phyloP scores from a whole-genome alignment of 2,329 filamentous ascomycete genomes.

The Orbilia oligospora region DNA sequence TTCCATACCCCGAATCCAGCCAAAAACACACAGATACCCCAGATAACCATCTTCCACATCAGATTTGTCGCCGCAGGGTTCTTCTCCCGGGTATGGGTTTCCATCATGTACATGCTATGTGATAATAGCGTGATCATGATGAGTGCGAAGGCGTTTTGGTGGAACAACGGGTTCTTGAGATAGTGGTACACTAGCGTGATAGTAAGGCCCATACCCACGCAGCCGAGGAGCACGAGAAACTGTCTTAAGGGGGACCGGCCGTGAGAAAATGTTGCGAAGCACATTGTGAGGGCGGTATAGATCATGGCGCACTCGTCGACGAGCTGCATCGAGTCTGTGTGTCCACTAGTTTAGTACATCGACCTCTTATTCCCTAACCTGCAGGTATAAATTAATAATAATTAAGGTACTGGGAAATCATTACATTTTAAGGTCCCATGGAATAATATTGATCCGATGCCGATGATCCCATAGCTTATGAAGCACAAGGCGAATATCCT shows the following conservation, averaged over 20 bases:
- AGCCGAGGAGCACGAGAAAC: constrained; percentile 70
- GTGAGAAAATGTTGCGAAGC: constrained; percentile 80
- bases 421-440: constrained; percentile 73
- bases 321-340: constrained; percentile 73
- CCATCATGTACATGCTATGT: constrained; percentile 84
- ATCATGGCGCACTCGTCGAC: constrained; percentile 75
- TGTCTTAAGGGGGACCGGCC: constrained; percentile 72
- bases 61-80: constrained; percentile 72
- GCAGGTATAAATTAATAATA: background rate
- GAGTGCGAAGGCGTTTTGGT: constrained; percentile 82
- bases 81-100: constrained; percentile 71
- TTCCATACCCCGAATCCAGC: constrained; percentile 83
- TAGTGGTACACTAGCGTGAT: constrained; percentile 87
- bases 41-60: constrained; percentile 82
- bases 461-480: constrained; percentile 72
- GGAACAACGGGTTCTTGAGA: constrained; percentile 84
- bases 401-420: constrained; percentile 23
- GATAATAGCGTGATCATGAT: constrained; percentile 80
- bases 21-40: constrained; percentile 80
- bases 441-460: constrained; percentile 73
- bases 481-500: constrained; percentile 77
- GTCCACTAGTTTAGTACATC: constrained; percentile 11
- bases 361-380: background rate
- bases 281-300: constrained; percentile 74
- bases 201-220: constrained; percentile 73